Conservation (phyloP, 352 stramenopile genomes). For the Phytophthora melonis region DNA sequence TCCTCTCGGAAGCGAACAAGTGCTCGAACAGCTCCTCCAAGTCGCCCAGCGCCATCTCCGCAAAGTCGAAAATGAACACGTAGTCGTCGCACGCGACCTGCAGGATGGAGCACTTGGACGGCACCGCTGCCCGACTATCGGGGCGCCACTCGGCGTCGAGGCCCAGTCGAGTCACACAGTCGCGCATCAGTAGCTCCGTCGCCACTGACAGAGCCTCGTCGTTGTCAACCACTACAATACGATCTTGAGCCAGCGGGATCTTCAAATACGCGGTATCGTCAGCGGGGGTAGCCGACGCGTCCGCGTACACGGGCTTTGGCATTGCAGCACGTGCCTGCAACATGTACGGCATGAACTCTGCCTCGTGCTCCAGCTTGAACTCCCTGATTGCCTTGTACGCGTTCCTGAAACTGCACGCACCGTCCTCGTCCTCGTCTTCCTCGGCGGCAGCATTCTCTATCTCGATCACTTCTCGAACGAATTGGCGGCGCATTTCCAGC, state of each 20-base stretch:
- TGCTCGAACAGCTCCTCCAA: conserved; percentile 74
- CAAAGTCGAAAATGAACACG: conserved; percentile 76
- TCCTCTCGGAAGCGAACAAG: conserved; percentile 58
- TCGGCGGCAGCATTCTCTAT: conserved; percentile 49
- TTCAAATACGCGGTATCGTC: conserved; percentile 55
- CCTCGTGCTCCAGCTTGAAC: conserved; percentile 72
- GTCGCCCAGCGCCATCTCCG: conserved; percentile 61
- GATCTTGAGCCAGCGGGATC: conserved; percentile 50
- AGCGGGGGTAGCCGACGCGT: conserved; percentile 36
- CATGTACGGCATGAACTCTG: conserved; percentile 75
- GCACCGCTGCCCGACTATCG: conserved; percentile 49
- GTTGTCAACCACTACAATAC: conserved; percentile 68
- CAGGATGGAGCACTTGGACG: conserved; percentile 74
- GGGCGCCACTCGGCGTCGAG: conserved; percentile 82
- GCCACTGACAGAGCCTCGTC: conserved; percentile 60
- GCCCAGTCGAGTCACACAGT: conserved; percentile 49
- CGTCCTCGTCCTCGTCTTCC: conserved; percentile 41
- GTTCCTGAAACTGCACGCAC: conserved; percentile 36
- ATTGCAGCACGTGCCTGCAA: conserved; percentile 41
- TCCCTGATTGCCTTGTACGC: conserved; percentile 63
- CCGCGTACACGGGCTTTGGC: conserved; percentile 39
- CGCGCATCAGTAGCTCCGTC: conserved; percentile 57
- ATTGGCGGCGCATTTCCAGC: conserved; percentile 59
- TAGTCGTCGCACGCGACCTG: conserved; percentile 73
- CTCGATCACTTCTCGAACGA: conserved; percentile 77